Base-by-base conservation (phyloP, 768 basidiomycete species). In the Hysterangium stoloniferum region DNA sequence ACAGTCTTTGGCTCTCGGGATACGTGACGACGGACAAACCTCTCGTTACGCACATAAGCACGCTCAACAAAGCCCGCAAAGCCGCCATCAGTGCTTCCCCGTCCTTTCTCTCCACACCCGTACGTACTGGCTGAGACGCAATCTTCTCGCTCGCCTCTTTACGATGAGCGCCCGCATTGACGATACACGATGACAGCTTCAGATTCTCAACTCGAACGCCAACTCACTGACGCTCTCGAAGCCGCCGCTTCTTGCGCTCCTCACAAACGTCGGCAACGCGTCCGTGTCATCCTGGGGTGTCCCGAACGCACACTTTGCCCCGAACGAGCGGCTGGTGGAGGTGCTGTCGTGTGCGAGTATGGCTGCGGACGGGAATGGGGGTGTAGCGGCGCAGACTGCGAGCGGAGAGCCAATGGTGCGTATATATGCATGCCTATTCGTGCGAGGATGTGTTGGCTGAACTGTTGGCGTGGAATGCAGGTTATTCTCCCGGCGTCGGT, bases 1-100 rank as follows among this genome's bases (percentile, higher is more conserved):
- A 3, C 41, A 81, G 80, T 6, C 69, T 84, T 24, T 85, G 83
- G 84, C 66, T 73, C 6, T 73, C 78, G 4, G 73, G 68, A 24
- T 85, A 80, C 59, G 62, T 65, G 25, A 69, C 71, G 17, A 22
- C 24, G 41, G 67, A 76, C 44, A 72, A 75, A 45, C 70, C 76
- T 2, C 69, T 79, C 24, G 70, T 77, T 12, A 58, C 61, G 48
- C 74, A 75, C 55, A 64, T 78, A 41, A 68, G 60, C 35, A 52
- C 67, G 2, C 63, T 83, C n/a, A 83, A 80, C 54, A 68, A 64
- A 20, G 78, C 70, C 6, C 71, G 80, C 41, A 77, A 75, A 58
- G 67, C 67, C 8, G 78, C 78, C 4, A 75, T 75, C 41, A 57
- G 61, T 7, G 58, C 64, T 8, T 69, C 73, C 48, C 61, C 61